Percentiles rank a stretch among this genome's conserved stretches.
phyloP scores from a whole-genome alignment of 1,139 yeast species.

The Chernovozyma aurita region DNA sequence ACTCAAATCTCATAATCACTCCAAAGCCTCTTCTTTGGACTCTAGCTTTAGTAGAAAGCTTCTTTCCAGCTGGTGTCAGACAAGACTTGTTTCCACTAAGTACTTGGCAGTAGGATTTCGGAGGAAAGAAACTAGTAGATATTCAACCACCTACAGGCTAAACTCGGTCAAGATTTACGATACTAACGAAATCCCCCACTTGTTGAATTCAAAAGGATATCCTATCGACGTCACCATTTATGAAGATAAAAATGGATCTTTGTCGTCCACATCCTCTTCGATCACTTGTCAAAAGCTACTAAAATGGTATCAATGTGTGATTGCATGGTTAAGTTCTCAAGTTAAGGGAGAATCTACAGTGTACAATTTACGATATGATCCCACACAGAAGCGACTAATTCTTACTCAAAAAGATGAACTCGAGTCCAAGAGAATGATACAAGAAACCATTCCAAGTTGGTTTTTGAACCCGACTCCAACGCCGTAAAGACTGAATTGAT shows the following conservation, averaged over 20 bases:
- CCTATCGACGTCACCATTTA: conserved; percentile 12
- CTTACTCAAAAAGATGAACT: not conserved
- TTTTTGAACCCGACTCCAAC: no score
- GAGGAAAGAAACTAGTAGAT: not conserved
- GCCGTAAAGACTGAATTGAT: no score
- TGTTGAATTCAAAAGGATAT: conserved; percentile 8
- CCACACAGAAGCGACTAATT: not conserved
- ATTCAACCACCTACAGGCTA: conserved; percentile 13
- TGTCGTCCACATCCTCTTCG: conserved; percentile 4
- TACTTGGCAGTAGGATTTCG: conserved; percentile 19
- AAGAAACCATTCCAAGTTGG: not conserved
- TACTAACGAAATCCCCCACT: conserved; percentile 12
- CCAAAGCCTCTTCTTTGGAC: conserved; percentile 6
- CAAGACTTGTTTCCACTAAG: conserved; percentile 16
- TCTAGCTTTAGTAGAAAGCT: conserved; percentile 13
- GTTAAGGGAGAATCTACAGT: conserved; percentile 1
- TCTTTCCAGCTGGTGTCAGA: conserved; percentile 20
- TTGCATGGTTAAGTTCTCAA: conserved; percentile 11
- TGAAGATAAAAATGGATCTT: not conserved
- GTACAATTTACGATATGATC: conserved; percentile 3
- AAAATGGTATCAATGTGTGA: conserved; percentile 15
- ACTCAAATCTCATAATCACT: conserved; percentile 18
- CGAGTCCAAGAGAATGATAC: not conserved
- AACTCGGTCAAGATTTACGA: conserved; percentile 16
- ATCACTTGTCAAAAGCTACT: conserved; percentile 13